Percentiles rank a stretch among this genome's conserved stretches.
Conservation (phyloP, 2,329 filamentous ascomycete genomes). For the Teratosphaeriaceae sp. region DNA sequence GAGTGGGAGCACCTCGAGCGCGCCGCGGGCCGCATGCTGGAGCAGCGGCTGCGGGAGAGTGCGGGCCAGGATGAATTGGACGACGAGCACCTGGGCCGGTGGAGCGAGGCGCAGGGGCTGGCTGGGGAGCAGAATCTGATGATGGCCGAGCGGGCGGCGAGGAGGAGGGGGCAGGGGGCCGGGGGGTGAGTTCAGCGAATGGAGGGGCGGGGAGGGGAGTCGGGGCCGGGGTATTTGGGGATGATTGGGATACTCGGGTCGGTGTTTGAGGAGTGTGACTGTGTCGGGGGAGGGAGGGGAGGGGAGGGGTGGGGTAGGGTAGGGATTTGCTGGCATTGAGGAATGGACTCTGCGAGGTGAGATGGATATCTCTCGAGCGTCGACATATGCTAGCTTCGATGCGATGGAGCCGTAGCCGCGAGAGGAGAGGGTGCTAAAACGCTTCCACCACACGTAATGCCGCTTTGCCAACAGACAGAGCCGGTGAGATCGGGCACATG, state of each 20-base stretch:
- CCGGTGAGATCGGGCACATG: no score
- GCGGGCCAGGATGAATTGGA: conserved; percentile 30
- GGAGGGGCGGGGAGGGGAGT: conserved; percentile 16
- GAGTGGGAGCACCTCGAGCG: conserved; percentile 29
- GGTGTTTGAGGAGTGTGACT: not conserved
- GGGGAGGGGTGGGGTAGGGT: not conserved
- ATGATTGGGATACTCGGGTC: conserved; percentile 22
- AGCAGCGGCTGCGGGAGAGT: conserved; percentile 34
- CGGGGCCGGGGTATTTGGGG: conserved; percentile 16
- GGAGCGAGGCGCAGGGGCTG: conserved; percentile 30
- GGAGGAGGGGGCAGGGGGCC: conserved; percentile 16
- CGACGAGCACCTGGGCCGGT: conserved; percentile 27
- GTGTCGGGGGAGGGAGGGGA: not conserved
- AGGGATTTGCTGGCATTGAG: no score
- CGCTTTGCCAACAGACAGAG: no score
- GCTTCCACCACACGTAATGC: no score
- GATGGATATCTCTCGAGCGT: no score
- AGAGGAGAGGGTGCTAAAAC: no score
- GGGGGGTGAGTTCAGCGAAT: conserved; percentile 16
- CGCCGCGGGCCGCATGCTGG: conserved; percentile 34
- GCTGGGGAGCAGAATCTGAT: conserved; percentile 16
- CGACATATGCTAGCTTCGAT: no score
- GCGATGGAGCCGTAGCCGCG: no score
- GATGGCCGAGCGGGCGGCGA: conserved; percentile 18
- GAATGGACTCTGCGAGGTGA: no score